Percentiles rank a stretch among this genome's conserved stretches.
Evolutionary conservation across 305 asterid species (phyloP).

Genomic region (Lippia alba): DNA sequence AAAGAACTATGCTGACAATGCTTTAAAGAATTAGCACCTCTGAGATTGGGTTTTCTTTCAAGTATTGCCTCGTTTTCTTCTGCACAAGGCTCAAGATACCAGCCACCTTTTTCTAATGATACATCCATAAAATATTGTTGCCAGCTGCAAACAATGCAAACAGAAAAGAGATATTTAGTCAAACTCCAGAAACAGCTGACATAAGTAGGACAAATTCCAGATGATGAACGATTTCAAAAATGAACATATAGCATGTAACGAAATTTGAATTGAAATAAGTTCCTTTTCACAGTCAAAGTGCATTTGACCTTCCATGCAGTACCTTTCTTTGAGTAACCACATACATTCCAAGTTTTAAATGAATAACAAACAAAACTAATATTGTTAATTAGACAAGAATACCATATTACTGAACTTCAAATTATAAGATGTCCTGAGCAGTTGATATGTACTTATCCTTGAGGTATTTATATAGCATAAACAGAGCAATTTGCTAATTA

Average conservation of each 20-base stretch:
- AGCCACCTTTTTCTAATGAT: constrained; percentile 77
- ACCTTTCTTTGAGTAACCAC: not conserved
- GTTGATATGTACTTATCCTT: constrained; percentile 4
- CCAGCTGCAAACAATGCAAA: constrained; percentile 65
- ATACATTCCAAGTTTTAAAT: constrained; percentile 11
- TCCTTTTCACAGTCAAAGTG: constrained; percentile 1
- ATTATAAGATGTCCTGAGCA: constrained; percentile 1
- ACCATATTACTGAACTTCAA: constrained; percentile 1
- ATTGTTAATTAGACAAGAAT: not conserved
- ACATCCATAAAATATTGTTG: constrained; percentile 77
- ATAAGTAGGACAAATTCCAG: constrained; percentile 6
- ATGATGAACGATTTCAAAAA: not conserved
- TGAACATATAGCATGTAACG: constrained; percentile 6
- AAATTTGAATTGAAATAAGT: constrained; percentile 10
- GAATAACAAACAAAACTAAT: constrained; percentile 5
- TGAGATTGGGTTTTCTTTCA: constrained; percentile 36
- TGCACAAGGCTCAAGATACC: constrained; percentile 61
- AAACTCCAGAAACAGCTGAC: constrained; percentile 1
- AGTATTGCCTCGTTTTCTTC: constrained; percentile 36
- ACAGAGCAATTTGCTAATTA: not conserved
- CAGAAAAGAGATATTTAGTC: constrained; percentile 8
- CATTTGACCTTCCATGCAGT: constrained; percentile 20
- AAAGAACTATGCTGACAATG: constrained; percentile 36
- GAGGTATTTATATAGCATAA: not conserved
- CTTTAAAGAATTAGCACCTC: constrained; percentile 37